phyloP scores from a whole-genome alignment of 2,329 filamentous ascomycete genomes.

The Colletotrichum spinosum region DNA sequence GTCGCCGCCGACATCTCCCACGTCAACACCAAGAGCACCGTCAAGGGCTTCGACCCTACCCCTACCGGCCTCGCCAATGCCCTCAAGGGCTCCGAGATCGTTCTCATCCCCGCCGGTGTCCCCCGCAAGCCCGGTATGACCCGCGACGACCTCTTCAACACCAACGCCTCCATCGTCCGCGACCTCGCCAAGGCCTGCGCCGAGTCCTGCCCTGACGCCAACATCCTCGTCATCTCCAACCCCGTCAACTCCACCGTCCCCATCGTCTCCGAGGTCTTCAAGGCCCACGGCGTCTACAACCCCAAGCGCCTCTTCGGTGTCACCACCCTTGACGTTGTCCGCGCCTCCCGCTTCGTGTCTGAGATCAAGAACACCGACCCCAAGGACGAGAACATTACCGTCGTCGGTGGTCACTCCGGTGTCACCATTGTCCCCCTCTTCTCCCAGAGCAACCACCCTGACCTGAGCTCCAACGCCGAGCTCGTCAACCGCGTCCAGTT shows the following conservation, averaged over 20 bases:
- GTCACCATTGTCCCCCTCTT: conserved; percentile 98
- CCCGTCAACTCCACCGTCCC: conserved; percentile 99
- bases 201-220: conserved; percentile 88
- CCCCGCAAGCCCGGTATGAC: conserved; percentile 99
- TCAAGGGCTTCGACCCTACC: conserved; percentile 88
- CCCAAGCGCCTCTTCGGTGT: conserved; percentile 99
- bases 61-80: conserved; percentile 80
- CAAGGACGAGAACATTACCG: conserved; percentile 91
- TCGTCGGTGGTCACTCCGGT: conserved; percentile 96
- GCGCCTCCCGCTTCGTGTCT: conserved; percentile 96
- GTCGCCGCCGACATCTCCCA: conserved; percentile 98
- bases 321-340: conserved; percentile 98
- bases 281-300: conserved; percentile 95
- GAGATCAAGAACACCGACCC: conserved; percentile 93
- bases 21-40: conserved; percentile 98
- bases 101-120: conserved; percentile 98
- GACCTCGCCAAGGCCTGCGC: conserved; percentile 97
- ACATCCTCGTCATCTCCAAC: conserved; percentile 98
- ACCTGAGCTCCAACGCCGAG: conserved; percentile 80
- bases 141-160: conserved; percentile 99
- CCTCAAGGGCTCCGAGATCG: conserved; percentile 90
- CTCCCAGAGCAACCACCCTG: conserved; percentile 89
- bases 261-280: conserved; percentile 97
- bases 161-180: conserved; percentile 99
- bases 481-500: conserved; percentile 98